These are phyloP conservation scores for Citrullus mucosospermus DNA, from an alignment of 306 rosid genomes.

Conservation along the genomic window DNA sequence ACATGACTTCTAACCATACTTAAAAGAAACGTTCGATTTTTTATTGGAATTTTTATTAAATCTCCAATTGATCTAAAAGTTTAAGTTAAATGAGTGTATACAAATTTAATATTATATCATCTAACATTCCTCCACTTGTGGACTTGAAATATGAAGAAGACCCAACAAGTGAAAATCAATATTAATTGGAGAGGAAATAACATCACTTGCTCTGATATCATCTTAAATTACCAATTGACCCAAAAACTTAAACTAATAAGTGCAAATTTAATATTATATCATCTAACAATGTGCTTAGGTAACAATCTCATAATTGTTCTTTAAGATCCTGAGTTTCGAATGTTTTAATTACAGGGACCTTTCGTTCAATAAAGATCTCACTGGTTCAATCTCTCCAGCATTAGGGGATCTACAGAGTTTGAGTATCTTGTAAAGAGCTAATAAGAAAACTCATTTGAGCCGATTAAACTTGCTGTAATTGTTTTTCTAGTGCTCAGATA, in stretches of 20 bases:
- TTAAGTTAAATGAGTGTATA: too few species aligned
- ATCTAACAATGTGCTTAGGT: background rate
- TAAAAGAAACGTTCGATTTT: background rate
- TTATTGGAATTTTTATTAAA: background rate
- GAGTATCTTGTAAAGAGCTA: slow-evolving; percentile 57
- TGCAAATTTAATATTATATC: too few species aligned
- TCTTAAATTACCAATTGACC: too few species aligned
- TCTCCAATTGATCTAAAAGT: too few species aligned
- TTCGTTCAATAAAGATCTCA: slow-evolving; percentile 46
- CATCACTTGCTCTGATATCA: too few species aligned
- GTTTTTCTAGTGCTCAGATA: background rate
- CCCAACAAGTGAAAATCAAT: too few species aligned
- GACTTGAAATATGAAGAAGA: too few species aligned
- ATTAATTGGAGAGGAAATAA: too few species aligned
- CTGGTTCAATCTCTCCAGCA: slow-evolving; percentile 37
- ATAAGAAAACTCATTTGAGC: background rate
- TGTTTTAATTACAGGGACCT: slow-evolving; percentile 42
- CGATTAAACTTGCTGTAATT: background rate
- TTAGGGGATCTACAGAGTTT: slow-evolving; percentile 40
- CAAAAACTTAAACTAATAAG: too few species aligned
- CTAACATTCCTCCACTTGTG: too few species aligned
- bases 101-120: too few species aligned
- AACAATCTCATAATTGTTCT: background rate
- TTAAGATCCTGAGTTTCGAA: slow-evolving; percentile 1
- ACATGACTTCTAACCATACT: background rate